A percentile compares a stretch with the other conserved stretches of the same genome.
Evolutionary conservation across 2,329 filamentous ascomycete species (phyloP).

Genomic region (Tolypocladium tundrense): DNA sequence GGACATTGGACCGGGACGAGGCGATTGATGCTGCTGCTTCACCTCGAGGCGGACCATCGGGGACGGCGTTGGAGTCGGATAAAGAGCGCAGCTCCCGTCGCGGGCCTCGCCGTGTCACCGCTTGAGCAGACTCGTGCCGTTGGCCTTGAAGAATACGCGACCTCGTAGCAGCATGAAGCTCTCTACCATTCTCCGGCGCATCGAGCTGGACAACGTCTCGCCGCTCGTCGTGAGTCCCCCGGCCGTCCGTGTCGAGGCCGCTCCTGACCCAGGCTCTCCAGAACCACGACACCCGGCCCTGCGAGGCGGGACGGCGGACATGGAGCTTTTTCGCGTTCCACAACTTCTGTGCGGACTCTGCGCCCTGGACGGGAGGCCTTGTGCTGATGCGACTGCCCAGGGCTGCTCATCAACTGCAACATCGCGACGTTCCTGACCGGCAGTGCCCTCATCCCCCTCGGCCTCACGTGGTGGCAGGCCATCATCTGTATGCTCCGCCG

Average conservation of each 20-base stretch:
- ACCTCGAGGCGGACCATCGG: not conserved
- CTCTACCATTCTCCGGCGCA: not conserved
- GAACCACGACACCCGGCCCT: slow-evolving; percentile 41
- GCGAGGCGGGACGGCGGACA: slow-evolving; percentile 29
- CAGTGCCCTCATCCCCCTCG: slow-evolving; percentile 29
- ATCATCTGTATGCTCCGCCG: slow-evolving; percentile 21
- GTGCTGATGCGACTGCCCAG: slow-evolving; percentile 9
- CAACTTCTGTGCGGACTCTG: slow-evolving; percentile 26
- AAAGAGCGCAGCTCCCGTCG: not conserved
- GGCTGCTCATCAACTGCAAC: slow-evolving; percentile 36
- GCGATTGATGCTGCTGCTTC: not conserved
- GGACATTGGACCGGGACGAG: not conserved
- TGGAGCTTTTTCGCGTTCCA: slow-evolving; percentile 32
- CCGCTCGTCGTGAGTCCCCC: not conserved
- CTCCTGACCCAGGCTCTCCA: slow-evolving; percentile 2
- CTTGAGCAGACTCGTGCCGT: not conserved
- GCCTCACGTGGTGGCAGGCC: slow-evolving; percentile 31
- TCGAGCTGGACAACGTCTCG: not conserved
- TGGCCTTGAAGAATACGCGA: not conserved
- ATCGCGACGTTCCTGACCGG: slow-evolving; percentile 30
- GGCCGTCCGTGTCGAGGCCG: not conserved
- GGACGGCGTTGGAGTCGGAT: no score
- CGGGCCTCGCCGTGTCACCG: not conserved
- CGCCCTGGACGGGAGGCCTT: not conserved
- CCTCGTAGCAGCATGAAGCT: not conserved